Base-by-base conservation (phyloP, 2,329 filamentous ascomycete genomes). In the Diaporthe batatas region DNA sequence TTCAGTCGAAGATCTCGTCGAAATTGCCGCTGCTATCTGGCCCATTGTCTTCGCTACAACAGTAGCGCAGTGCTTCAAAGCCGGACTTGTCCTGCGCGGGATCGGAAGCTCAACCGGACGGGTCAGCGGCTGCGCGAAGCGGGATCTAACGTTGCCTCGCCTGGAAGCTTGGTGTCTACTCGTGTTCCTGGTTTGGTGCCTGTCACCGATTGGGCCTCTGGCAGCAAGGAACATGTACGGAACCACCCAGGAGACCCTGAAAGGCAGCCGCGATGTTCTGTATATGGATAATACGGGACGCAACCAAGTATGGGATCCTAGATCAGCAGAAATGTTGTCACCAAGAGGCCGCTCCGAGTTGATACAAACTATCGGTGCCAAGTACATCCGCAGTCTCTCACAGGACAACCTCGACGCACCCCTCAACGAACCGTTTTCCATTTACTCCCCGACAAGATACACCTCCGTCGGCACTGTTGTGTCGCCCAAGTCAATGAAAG, bases 21-120 rank as follows among this genome's bases (percentile, higher is more conserved):
- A 75, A 23, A 51, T 76, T 18, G 62, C 76, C 44, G 64, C 75
- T 39, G 67, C 68, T 1, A 70, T 72, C 3, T 77, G 75, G 76
- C 76, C 76, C 16, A 75, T 77, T 39, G 75, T 76, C 7, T 77
- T 76, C 32, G 76, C 76, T 11, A 75, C 74, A 34, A 74, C 76
- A 29, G 72, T 75, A 2, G 75, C 75, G 10, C 75, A 76, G 47
- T 71, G 71, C 34, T 75, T 77, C 68, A 75, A 70, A 51, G 73
- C 75, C 21, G 75, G 74, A 42, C 36, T 65, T 4, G 36, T 51
- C 21, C 49, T 51, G 6, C 70, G 75, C 6, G 71, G 75, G 5
- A 72, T 71, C 42, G 69, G 70, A 25, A 47, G 72, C n/a, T 23
- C 29, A 51, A 68, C 72, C 32, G 69, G 72, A 70, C 71, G 75